Evolutionary conservation across 2,329 filamentous ascomycete genomes (phyloP).

Genomic region (Claviceps africana): DNA sequence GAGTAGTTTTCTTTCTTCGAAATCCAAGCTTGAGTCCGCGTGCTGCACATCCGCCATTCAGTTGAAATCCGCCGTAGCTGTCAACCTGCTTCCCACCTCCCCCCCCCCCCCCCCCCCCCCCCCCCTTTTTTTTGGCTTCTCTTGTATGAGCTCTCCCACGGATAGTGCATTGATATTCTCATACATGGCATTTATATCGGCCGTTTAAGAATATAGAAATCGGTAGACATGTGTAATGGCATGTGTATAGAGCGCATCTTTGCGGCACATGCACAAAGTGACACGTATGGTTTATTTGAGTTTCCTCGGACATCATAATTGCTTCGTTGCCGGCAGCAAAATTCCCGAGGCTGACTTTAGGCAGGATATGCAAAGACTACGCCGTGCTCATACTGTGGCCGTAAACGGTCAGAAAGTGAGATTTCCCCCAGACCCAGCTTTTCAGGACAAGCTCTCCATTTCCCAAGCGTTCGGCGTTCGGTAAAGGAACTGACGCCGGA

Average conservation of each 20-base stretch:
- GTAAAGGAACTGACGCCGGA: conserved; percentile 14
- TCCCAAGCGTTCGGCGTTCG: conserved; percentile 7
- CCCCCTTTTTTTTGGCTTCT: neutral
- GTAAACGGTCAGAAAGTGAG: conserved; percentile 37
- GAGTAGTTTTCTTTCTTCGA: conserved; percentile 17
- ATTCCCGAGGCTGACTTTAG: neutral
- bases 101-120: too few relatives aligned
- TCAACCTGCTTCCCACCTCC: neutral
- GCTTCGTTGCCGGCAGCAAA: conserved; percentile 6
- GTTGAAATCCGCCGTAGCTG: conserved; percentile 14
- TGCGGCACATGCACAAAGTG: neutral
- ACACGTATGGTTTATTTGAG: neutral
- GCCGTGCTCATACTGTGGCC: conserved; percentile 39
- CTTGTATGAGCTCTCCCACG: neutral
- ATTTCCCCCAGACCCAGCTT: neutral
- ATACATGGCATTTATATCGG: neutral
- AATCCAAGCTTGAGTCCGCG: conserved; percentile 20
- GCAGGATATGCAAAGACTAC: conserved; percentile 38
- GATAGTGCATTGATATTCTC: neutral
- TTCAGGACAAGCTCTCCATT: neutral
- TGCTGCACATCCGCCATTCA: conserved; percentile 26
- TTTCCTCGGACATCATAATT: neutral
- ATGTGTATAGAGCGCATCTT: neutral
- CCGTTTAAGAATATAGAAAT: neutral
- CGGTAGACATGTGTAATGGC: neutral